Base-by-base conservation (phyloP, 2,329 filamentous ascomycete species). In the Colletotrichum chlorophyti region DNA sequence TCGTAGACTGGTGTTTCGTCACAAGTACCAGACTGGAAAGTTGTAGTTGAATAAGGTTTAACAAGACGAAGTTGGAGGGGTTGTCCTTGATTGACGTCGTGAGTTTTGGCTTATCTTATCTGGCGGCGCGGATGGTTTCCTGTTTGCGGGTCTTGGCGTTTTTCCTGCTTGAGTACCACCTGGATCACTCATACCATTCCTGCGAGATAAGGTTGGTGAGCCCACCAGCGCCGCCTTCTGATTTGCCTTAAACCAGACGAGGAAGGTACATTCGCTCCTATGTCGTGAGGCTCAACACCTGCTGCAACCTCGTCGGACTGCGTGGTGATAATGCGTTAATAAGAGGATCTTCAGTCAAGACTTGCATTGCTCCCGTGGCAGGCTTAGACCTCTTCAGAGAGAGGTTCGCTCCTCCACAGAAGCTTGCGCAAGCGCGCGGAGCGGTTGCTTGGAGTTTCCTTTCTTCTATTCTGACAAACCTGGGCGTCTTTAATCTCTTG, bases 41-140 rank as follows among this genome's bases (percentile, higher is more conserved):
- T 27, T 50, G 35, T 21, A 24, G 29, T 40, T 19, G 15, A 23
- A 34, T 27, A 24, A 41, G 19, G 57, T 45, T 55, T 34, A 17
- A 15, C 10, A 24, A 31, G 19, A 11, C 27, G 9, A 43, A 17
- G 51, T 17, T 50, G 29, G 51, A 59, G 38, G 55, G 55, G 32
- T 55, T 31, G 26, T 43, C 51, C 43, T 45, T 31, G 38, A 3
- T 60, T 60, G 57, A 57, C 57, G 57, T 60, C 55, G 55, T 48
- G 31, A 17, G 19, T 47, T 58, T 47, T 45, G 32, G 42, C 57
- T 60, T 60, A 60, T 60, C 57, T 60, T 60, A 60, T 60, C 57
- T 43, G 27, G 50, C 43, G 38, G 52, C 51, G 26, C 19, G 21
- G 51, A 40, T 45, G 43, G 38, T 50, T 52, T 58, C 31, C 31